phyloP scores from a whole-genome alignment of 2,329 filamentous ascomycete species.

The Stachybotrys echinatus region DNA sequence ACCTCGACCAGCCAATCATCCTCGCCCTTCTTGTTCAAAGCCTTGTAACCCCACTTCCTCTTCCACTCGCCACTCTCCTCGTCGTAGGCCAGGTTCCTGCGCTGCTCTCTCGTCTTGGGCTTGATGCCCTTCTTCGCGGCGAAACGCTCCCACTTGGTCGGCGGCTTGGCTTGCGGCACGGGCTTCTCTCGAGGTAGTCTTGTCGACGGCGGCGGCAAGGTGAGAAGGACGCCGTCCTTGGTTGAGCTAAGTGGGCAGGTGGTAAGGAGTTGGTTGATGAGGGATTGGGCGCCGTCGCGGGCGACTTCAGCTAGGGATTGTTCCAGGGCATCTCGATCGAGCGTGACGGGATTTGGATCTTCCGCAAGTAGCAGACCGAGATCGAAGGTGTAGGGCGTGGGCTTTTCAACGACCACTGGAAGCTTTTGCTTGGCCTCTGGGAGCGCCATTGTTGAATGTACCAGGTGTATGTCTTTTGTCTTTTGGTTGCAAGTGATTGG shows the following conservation, averaged over 20 bases:
- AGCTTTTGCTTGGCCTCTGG: slow-evolving; percentile 40
- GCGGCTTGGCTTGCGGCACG: slow-evolving; percentile 71
- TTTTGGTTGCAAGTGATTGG: too few species aligned
- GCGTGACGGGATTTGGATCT: slow-evolving; percentile 76
- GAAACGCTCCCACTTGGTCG: slow-evolving; percentile 95
- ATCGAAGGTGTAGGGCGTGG: slow-evolving; percentile 89
- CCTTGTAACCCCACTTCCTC: slow-evolving; percentile 92
- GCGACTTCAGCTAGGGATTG: slow-evolving; percentile 66
- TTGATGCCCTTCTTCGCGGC: slow-evolving; percentile 96
- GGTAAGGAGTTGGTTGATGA: slow-evolving; percentile 91
- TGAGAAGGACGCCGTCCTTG: slow-evolving; percentile 66
- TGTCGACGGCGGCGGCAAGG: slow-evolving; percentile 66
- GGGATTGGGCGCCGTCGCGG: slow-evolving; percentile 83
- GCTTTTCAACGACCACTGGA: slow-evolving; percentile 67
- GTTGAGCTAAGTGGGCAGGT: slow-evolving; percentile 76
- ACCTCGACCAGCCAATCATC: slow-evolving; percentile 91
- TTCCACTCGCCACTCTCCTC: slow-evolving; percentile 83
- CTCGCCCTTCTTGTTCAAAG: slow-evolving; percentile 78
- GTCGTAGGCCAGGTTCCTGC: slow-evolving; percentile 73
- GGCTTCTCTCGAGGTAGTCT: slow-evolving; percentile 86
- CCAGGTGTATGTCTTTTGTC: too few species aligned
- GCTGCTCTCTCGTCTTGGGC: slow-evolving; percentile 74
- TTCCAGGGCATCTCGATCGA: slow-evolving; percentile 53
- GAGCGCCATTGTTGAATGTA: slow-evolving; percentile 24
- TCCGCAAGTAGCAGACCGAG: slow-evolving; percentile 80